Evolutionary conservation across 164 flowering plant genomes (phyloP).

Genomic region (Stephania cephalantha): DNA sequence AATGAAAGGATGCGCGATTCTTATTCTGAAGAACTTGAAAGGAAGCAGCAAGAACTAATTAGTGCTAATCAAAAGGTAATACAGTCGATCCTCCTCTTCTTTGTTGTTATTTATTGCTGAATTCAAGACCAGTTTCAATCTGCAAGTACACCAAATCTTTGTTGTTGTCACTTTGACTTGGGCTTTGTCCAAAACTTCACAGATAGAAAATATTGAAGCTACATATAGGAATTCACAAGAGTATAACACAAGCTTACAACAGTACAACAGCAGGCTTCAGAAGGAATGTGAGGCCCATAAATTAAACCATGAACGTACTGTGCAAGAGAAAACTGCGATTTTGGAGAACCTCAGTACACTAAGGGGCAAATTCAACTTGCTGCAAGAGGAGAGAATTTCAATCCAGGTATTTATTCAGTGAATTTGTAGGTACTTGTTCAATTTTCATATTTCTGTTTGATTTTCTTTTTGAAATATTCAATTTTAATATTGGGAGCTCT

Average conservation of each 20-base stretch:
- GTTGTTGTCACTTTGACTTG: background rate
- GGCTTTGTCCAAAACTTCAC: conserved; percentile 11
- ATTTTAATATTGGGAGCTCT: background rate
- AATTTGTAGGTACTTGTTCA: background rate
- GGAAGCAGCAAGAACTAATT: conserved; percentile 37
- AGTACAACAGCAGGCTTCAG: conserved; percentile 88
- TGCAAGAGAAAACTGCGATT: conserved; percentile 66
- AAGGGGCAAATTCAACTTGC: conserved; percentile 48
- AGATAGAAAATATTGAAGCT: conserved; percentile 63
- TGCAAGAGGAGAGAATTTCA: conserved; percentile 64
- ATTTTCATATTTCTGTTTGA: background rate
- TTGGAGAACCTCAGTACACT: conserved; percentile 63
- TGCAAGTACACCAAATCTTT: background rate
- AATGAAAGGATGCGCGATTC: conserved; percentile 39
- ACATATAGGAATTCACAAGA: conserved; percentile 83
- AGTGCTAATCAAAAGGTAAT: conserved; percentile 65
- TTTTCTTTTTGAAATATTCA: background rate
- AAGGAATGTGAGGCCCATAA: conserved; percentile 60
- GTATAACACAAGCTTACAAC: conserved; percentile 86
- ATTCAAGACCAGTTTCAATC: background rate
- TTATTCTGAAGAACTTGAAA: conserved; percentile 46
- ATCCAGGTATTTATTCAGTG: conserved; percentile 42
- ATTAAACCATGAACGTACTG: conserved; percentile 58
- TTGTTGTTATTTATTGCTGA: background rate
- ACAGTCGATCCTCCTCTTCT: background rate